Conservation (phyloP, 108 stramenopile genomes). For the Nitzschia sp. region DNA sequence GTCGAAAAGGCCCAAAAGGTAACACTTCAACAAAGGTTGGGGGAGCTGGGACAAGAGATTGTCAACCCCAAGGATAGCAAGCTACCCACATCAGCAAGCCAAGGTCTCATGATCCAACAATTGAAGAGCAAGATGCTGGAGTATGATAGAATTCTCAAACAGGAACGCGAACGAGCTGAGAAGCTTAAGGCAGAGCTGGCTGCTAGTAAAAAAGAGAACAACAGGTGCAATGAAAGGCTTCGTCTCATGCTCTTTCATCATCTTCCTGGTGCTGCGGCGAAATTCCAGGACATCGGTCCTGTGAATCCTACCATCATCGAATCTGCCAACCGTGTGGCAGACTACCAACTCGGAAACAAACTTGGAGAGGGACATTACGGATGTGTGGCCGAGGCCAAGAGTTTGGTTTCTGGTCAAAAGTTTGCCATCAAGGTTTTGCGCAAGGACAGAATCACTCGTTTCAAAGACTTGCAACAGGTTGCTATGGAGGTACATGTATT, state of each 20-base stretch:
- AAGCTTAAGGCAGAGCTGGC: constrained; percentile 13
- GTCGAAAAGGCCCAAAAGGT: constrained; percentile 11
- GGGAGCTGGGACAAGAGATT: constrained; percentile 4
- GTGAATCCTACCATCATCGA: constrained; percentile 18
- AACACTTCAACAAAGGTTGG: constrained; percentile 6
- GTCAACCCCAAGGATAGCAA: neutral
- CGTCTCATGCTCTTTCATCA: constrained; percentile 24
- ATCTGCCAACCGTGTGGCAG: constrained; percentile 32
- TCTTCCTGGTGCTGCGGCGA: constrained; percentile 11
- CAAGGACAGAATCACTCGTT: constrained; percentile 81
- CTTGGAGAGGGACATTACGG: constrained; percentile 57
- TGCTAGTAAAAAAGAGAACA: constrained; percentile 17
- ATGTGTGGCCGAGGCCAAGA: constrained; percentile 30
- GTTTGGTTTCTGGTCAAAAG: constrained; percentile 27
- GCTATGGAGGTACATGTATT: constrained; percentile 86
- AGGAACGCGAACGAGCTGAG: constrained; percentile 7
- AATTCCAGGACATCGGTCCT: constrained; percentile 29
- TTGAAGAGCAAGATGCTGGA: neutral
- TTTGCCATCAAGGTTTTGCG: constrained; percentile 82
- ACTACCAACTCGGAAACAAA: constrained; percentile 45
- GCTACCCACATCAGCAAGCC: neutral
- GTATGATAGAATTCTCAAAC: constrained; percentile 1
- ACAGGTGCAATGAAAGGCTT: constrained; percentile 26
- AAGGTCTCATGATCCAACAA: neutral
- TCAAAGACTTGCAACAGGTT: constrained; percentile 88